These are phyloP conservation scores for Neofusicoccum parvum DNA, from an alignment of 2,329 filamentous ascomycete genomes.

Conservation along the genomic window DNA sequence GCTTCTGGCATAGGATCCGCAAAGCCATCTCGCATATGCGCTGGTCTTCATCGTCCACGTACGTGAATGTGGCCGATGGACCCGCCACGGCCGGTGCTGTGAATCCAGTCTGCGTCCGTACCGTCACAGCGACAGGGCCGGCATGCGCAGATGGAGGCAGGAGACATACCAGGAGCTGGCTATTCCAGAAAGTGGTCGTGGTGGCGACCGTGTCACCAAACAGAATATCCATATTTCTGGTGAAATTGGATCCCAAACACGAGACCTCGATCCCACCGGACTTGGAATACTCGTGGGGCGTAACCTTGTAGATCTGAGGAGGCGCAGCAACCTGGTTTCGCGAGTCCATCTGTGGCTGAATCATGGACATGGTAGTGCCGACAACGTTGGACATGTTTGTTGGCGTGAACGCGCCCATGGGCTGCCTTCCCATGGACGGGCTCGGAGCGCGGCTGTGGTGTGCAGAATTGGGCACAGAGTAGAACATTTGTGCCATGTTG, in stretches of 20 bases:
- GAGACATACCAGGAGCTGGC: slow-evolving; percentile 77
- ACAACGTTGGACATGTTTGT: not conserved
- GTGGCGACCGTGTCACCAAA: slow-evolving; percentile 73
- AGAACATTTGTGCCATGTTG: slow-evolving; percentile 61
- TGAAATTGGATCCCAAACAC: slow-evolving; percentile 78
- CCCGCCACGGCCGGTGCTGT: slow-evolving; percentile 43
- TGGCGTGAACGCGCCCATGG: slow-evolving; percentile 26
- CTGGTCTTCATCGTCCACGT: slow-evolving; percentile 71
- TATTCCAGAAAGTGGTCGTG: slow-evolving; percentile 79
- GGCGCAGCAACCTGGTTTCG: not conserved
- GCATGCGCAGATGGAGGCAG: slow-evolving; percentile 70
- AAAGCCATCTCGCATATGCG: slow-evolving; percentile 68
- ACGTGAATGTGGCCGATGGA: slow-evolving; percentile 60
- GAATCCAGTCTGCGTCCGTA: slow-evolving; percentile 55
- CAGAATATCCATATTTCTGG: slow-evolving; percentile 77
- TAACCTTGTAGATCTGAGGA: slow-evolving; percentile 72
- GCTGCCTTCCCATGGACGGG: slow-evolving; percentile 49
- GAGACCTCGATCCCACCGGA: slow-evolving; percentile 86
- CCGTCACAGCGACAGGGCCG: slow-evolving; percentile 71
- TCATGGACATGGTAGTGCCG: slow-evolving; percentile 1
- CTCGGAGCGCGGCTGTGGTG: slow-evolving; percentile 79
- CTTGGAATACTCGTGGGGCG: slow-evolving; percentile 79
- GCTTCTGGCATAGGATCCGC: slow-evolving; percentile 37
- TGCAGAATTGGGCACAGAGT: slow-evolving; percentile 71
- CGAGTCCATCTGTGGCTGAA: slow-evolving; percentile 12